Percentiles rank a stretch among this genome's conserved stretches.
Evolutionary conservation across 2,329 filamentous ascomycete genomes (phyloP).

Genomic region (Tolypocladium album): DNA sequence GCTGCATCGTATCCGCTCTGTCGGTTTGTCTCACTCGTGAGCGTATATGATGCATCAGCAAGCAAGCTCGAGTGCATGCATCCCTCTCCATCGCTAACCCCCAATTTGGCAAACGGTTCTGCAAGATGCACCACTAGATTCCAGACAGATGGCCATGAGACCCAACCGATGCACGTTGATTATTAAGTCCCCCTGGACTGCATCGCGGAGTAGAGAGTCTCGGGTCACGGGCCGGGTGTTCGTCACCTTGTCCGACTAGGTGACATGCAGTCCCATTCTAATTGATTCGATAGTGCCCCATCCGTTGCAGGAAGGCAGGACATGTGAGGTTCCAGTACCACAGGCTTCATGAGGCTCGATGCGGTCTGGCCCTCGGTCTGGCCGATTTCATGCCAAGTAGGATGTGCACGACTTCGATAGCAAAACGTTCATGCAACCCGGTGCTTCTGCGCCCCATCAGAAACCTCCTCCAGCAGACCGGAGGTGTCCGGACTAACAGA

Average conservation of each 20-base stretch:
- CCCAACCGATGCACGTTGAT: not conserved
- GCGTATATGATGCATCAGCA: not conserved
- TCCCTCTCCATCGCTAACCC: not conserved
- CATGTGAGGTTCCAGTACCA: not conserved
- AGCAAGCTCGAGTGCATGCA: not conserved
- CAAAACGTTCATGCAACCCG: not conserved
- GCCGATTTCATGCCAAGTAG: not conserved
- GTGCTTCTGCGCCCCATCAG: not conserved
- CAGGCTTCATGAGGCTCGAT: not conserved
- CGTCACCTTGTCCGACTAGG: not conserved
- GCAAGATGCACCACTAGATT: not conserved
- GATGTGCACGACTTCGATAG: not conserved
- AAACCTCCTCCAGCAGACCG: not conserved
- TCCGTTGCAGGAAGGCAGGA: not conserved
- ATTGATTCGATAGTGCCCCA: not conserved
- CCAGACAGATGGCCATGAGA: not conserved
- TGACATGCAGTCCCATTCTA: not conserved
- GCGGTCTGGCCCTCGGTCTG: not conserved
- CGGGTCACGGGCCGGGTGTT: not conserved
- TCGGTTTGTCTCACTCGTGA: not conserved
- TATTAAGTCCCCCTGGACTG: not conserved
- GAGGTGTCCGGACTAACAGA: not conserved
- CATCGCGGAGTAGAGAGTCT: not conserved
- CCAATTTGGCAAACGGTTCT: not conserved
- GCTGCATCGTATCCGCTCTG: not conserved